Conservation (phyloP, 2,329 filamentous ascomycete species). For the Xylariaceae sp. region DNA sequence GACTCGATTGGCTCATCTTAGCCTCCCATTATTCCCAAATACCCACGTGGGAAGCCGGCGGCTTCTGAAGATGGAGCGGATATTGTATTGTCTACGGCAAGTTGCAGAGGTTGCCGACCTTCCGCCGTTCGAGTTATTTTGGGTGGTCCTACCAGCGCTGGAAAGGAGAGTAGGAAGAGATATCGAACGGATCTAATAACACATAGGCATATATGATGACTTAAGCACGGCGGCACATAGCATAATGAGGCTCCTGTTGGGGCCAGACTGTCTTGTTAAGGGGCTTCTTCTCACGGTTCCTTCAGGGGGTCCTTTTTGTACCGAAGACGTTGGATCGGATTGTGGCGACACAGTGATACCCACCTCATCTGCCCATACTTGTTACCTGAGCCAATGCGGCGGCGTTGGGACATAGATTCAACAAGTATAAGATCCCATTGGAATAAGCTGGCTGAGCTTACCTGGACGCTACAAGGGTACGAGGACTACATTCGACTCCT, state of each 20-base stretch:
- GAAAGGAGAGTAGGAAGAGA: conserved; percentile 9
- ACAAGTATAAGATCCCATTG: conserved; percentile 15
- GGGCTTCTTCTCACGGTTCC: conserved; percentile 11
- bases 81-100: conserved; percentile 17
- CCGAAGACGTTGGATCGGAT: conserved; percentile 15
- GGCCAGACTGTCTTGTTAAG: conserved; percentile 14
- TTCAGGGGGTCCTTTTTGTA: conserved; percentile 15
- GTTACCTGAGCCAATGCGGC: conserved; percentile 6
- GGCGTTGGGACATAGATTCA: conserved; percentile 13
- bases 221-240: conserved; percentile 16
- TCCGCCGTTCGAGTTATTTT: conserved; percentile 21
- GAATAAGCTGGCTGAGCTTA: conserved; percentile 11
- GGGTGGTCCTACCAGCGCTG: conserved; percentile 16
- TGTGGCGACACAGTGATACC: conserved; percentile 9
- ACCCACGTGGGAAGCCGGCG: conserved; percentile 16
- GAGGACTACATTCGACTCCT: conserved; percentile 10
- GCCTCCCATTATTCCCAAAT: conserved; percentile 15
- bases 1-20: conserved; percentile 9
- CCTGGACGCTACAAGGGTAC: conserved; percentile 7
- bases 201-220: conserved; percentile 15
- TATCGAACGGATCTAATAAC: conserved; percentile 9
- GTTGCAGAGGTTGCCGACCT: conserved; percentile 18
- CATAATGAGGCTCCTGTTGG: conserved; percentile 20
- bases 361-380: background rate
- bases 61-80: conserved; percentile 12